Evolutionary conservation across 441 rosid species (phyloP), one percentile per base, ranked within the genome.

Genomic region (Populus hybrid): DNA sequence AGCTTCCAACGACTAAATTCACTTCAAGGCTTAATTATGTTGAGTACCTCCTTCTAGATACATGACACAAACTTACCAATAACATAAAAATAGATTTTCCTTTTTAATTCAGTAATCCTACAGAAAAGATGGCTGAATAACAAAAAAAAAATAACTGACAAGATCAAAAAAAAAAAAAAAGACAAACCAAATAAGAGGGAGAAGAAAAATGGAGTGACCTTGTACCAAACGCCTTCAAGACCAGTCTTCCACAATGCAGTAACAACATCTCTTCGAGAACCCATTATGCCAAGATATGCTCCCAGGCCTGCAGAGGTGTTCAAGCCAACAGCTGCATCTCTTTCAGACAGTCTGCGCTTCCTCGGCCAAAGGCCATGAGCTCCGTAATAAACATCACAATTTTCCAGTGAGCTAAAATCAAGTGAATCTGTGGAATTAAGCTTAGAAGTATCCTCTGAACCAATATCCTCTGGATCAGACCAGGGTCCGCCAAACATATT

Each of bases 251-350:
- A 93, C 38, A 92, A 87, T 23, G 99, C 92, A 4, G 99, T 94
- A 78, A 94, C 94, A 79, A 94, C 99, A 84, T 94, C 98, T 81
- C 99, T 89, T 45, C 99, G 91, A 81, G 99, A 97, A 82, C 99
- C 99, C 99, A 97, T 93, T 76, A 93, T 94, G 69, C 99, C 99
- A 75, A 94, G 97, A 91, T 94, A 97, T n/a, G 91, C 86, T 72
- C 99, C 99, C 78, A 97, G 83, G 74, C 98, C 99, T 71, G 89
- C 94, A 10, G 97, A 94, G 74, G 97, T 94, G 80, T 94, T 93
- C 87, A 89, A 88, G 77, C 99, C 99, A 83, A 93, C 93, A 76
- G 98, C 99, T 9, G 99, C 99, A 89, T 94, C 99, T 86, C 99
- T 90, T 87, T 97, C 99, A 66, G 99, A 94, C 89, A 94, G 84